Evolutionary conservation across 2,329 filamentous ascomycete genomes (phyloP).

Genomic region (Trichoderma arundinaceum): DNA sequence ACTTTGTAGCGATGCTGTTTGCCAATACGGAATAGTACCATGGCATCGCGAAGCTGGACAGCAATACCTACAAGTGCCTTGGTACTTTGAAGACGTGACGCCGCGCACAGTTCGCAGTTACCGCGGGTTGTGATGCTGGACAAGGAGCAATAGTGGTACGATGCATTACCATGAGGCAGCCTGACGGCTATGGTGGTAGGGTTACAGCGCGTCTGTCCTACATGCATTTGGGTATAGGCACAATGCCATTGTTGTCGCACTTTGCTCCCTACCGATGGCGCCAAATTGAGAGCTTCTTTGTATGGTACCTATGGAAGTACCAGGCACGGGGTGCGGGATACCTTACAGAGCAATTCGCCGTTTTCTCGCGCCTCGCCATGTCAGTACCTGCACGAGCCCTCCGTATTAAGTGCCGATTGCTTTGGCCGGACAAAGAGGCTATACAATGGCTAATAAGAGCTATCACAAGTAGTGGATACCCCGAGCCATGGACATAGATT

Average conservation of each 20-base stretch:
- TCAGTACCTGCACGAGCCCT: neutral
- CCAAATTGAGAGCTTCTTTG: too few relatives aligned
- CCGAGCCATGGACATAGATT: conserved; percentile 1
- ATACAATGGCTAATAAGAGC: conserved; percentile 7
- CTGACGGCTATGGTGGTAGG: too few relatives aligned
- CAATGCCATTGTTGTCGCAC: too few relatives aligned
- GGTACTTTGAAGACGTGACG: neutral
- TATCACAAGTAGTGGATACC: neutral
- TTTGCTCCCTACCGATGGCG: too few relatives aligned
- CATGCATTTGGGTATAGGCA: too few relatives aligned
- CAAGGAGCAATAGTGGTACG: too few relatives aligned
- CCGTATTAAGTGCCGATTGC: conserved; percentile 3
- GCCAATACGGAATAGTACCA: neutral
- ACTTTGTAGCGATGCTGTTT: neutral
- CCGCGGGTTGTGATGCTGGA: too few relatives aligned
- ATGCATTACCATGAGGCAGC: too few relatives aligned
- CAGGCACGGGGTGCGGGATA: neutral
- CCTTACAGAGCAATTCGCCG: conserved; percentile 1
- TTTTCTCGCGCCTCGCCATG: neutral
- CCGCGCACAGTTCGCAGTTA: neutral
- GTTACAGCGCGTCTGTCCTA: too few relatives aligned
- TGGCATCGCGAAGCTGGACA: neutral
- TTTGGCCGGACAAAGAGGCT: conserved; percentile 6
- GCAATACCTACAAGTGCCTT: neutral
- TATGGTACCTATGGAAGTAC: neutral